Percentiles rank a stretch among this genome's conserved stretches.
These are phyloP conservation scores for Stellera chamaejasme DNA, from an alignment of 345 rosid genomes.

Conservation along the genomic window DNA sequence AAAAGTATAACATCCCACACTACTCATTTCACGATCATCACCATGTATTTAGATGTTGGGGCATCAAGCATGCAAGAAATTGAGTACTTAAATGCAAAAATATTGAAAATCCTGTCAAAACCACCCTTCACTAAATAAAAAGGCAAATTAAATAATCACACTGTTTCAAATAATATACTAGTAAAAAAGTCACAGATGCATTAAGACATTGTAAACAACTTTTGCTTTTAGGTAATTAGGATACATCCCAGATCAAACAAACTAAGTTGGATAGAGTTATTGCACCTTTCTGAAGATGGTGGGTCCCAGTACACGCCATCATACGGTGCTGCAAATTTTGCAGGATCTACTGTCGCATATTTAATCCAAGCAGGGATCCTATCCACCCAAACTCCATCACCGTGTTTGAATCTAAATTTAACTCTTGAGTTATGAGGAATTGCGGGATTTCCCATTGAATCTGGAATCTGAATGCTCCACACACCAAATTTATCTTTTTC, in stretches of 20 bases:
- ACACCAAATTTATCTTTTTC: constrained; percentile 68
- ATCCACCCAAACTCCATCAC: constrained; percentile 52
- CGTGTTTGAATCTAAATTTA: constrained; percentile 60
- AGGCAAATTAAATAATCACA: too few species aligned
- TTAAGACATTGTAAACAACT: too few species aligned
- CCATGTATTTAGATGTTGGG: too few species aligned
- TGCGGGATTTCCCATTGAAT: constrained; percentile 44
- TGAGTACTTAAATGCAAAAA: too few species aligned
- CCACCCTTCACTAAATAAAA: too few species aligned
- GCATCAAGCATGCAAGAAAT: too few species aligned
- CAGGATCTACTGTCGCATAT: constrained; percentile 57
- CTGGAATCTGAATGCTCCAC: constrained; percentile 60
- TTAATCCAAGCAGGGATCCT: constrained; percentile 78
- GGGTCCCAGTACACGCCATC: constrained; percentile 83
- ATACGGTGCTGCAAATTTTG: constrained; percentile 61
- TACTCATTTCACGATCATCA: too few species aligned
- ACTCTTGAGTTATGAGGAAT: constrained; percentile 74
- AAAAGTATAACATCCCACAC: not conserved
- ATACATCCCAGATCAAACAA: too few species aligned
- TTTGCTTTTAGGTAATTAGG: too few species aligned
- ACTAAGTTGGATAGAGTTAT: not conserved
- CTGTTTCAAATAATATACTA: too few species aligned
- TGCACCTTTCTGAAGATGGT: constrained; percentile 54
- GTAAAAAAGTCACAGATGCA: too few species aligned
- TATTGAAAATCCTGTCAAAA: too few species aligned